Percentiles rank a stretch among this genome's conserved stretches.
These are phyloP conservation scores for Parachaetomium inaequale DNA, from an alignment of 495 filamentous ascomycete genomes.

Conservation along the genomic window DNA sequence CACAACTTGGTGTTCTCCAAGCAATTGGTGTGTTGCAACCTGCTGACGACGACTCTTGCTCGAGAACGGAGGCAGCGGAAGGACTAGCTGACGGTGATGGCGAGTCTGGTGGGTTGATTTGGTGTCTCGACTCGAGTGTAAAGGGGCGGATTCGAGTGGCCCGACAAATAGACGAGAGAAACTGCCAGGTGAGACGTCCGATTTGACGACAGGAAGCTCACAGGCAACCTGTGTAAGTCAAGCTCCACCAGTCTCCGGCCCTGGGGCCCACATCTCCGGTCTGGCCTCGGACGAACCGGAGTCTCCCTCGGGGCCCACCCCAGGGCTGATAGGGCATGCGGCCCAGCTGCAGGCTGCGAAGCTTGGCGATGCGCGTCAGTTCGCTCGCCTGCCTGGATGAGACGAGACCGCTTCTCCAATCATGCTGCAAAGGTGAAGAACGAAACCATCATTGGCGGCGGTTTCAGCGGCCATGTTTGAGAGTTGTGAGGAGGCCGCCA, in stretches of 20 bases:
- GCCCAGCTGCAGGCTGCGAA: neutral
- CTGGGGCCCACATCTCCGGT: neutral
- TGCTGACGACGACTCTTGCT: neutral
- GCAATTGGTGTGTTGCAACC: neutral
- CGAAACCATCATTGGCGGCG: neutral
- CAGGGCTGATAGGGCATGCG: neutral
- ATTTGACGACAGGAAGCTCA: neutral
- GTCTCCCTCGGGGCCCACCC: neutral
- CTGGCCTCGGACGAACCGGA: neutral
- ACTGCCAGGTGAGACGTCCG: neutral
- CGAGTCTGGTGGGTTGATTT: neutral
- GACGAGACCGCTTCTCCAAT: neutral
- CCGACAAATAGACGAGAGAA: no score
- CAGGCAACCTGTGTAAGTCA: neutral
- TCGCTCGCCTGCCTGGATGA: neutral
- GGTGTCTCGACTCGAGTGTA: no score
- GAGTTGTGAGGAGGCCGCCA: neutral
- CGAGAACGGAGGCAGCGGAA: neutral
- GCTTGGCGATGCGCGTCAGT: neutral
- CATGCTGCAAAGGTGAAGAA: neutral
- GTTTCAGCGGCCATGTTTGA: neutral
- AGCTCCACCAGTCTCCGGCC: slow-evolving; percentile 4
- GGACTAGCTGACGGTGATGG: neutral
- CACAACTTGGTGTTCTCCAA: neutral
- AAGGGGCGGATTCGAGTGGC: no score